Evolutionary conservation across 169 alveolate genomes (phyloP).

Genomic region (Theileria equi): DNA sequence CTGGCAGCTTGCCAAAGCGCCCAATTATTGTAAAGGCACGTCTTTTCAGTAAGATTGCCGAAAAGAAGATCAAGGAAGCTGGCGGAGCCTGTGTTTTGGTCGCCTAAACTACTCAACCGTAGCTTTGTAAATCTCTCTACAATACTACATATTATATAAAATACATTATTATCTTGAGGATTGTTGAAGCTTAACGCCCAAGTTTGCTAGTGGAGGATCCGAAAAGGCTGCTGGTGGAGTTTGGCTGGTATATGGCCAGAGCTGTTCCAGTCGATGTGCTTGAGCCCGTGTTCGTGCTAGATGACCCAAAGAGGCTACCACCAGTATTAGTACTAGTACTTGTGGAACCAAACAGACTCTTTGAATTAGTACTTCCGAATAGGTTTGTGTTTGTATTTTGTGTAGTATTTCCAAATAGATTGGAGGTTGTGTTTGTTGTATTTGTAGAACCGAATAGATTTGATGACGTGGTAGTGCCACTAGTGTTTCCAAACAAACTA

Average conservation of each 20-base stretch:
- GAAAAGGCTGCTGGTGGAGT: not conserved
- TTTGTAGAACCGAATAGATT: conserved; percentile 2
- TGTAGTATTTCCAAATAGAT: conserved; percentile 15
- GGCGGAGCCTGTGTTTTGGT: conserved; percentile 95
- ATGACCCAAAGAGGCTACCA: conserved; percentile 16
- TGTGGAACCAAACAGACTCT: not conserved
- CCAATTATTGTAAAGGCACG: conserved; percentile 98
- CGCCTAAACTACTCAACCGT: conserved; percentile 75
- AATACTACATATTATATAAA: not conserved
- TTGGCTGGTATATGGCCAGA: conserved; percentile 20
- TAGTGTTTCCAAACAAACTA: conserved; percentile 3
- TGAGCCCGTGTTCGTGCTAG: not conserved
- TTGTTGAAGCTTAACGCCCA: not conserved
- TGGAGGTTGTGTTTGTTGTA: not conserved
- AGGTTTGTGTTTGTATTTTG: not conserved
- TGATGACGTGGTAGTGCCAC: not conserved
- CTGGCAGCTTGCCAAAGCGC: conserved; percentile 88
- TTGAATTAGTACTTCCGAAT: not conserved
- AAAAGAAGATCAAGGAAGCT: conserved; percentile 94
- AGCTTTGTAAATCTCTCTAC: not conserved
- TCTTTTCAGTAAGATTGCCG: conserved; percentile 93
- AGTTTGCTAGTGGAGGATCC: not conserved
- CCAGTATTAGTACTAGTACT: not conserved
- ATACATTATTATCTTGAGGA: not conserved
- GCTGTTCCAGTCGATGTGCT: conserved; percentile 4